Evolutionary conservation across 1,139 yeast species (phyloP), one percentile per base, ranked within the genome.

Genomic region (Protomyces macrosporus): DNA sequence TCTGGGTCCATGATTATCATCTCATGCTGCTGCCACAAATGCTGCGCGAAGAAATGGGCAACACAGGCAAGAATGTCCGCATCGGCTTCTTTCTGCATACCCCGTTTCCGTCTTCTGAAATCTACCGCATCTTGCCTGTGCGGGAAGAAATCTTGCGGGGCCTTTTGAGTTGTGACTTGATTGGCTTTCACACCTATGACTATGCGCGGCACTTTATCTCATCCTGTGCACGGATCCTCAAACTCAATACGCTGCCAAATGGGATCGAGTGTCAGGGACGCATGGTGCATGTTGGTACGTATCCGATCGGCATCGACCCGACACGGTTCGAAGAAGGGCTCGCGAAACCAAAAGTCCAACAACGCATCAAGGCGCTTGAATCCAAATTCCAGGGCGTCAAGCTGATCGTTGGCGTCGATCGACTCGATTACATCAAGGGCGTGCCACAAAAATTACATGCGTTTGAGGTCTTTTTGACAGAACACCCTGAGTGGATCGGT

Each of bases 121-220:
- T 95, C 67, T 95, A 95, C 77, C 71, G 99, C 73, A 91, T 95
- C 65, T 79, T 95, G 71, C 99, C 99, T 0, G 98, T 95, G 16
- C 82, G 99, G 75, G 84, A 87, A 70, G 98, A 95, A 75, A 90
- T 95, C 64, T 79, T 95, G 71, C 84, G 83, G 67, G 99, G 99
- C 58, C 96, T 95, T 1, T 78, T 95, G 73, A 87, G 95, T 71
- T 93, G 98, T 77, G 97, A 95, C 74, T 81, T 95, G 71, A 85
- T 95, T 72, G 99, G 99, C 0, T 95, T 95, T 81, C 99, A 95
- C 75, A 95, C 98, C n/a, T 95, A 95, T 75, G 99, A 95, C 75
- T 95, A 95, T 72, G 98, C 97, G n/a, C 83, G 99, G 71, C 99
- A 95, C 77, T 95, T 95, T 76, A 77, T 95, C 65, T 87, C 96